Evolutionary conservation across 306 rosid species (phyloP).

Genomic region (Lotus japonicus): DNA sequence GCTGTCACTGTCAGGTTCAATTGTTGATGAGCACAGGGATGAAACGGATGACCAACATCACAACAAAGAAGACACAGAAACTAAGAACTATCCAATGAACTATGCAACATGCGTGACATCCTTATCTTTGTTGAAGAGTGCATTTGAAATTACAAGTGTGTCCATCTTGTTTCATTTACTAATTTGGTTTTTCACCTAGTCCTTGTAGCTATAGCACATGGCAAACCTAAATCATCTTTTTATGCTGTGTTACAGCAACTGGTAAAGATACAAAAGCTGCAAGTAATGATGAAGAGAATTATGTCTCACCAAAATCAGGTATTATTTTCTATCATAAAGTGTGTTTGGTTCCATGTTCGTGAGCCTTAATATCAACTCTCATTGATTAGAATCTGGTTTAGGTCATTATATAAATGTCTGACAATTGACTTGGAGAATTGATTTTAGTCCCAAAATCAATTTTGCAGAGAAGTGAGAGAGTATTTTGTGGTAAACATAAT

Average conservation of each 20-base stretch:
- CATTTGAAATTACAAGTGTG: conserved; percentile 22
- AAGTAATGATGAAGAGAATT: conserved; percentile 30
- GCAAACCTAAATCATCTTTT: background rate
- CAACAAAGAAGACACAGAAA: background rate
- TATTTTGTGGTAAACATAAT: too few species aligned
- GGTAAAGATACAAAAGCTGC: conserved; percentile 11
- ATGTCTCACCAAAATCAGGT: conserved; percentile 16
- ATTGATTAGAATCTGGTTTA: too few species aligned
- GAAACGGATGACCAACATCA: background rate
- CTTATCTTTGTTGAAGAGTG: conserved; percentile 1
- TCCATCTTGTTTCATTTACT: background rate
- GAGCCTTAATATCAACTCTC: too few species aligned
- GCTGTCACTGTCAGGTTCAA: conserved; percentile 29
- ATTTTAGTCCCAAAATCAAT: too few species aligned
- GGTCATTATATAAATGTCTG: too few species aligned
- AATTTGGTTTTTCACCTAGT: background rate
- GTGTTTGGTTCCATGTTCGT: too few species aligned
- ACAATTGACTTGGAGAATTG: too few species aligned
- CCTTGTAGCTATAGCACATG: background rate
- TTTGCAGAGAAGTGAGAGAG: too few species aligned
- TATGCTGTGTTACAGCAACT: conserved; percentile 15
- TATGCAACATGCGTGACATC: conserved; percentile 26
- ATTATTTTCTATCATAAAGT: background rate
- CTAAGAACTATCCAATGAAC: conserved; percentile 22
- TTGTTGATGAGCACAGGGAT: conserved; percentile 28